Evolutionary conservation across 208 protist species (phyloP), one percentile per base, ranked within the genome.

Genomic region (Porcisia hertigi): DNA sequence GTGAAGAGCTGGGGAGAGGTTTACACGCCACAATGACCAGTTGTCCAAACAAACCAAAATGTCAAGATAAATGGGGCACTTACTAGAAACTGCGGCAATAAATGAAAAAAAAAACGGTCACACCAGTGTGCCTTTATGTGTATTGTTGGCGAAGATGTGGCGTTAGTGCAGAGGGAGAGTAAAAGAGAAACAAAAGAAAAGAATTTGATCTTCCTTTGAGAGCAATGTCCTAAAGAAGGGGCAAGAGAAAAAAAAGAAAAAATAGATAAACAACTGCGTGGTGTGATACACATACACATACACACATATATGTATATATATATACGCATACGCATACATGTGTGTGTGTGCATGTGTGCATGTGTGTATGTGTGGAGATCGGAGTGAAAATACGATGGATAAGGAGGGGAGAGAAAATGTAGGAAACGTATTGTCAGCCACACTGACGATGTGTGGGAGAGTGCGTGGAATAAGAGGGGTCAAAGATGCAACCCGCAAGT

Each of bases 171-270:
- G 59, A 20, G 49, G 25, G 54, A 30, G 43, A 49, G 41, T 36
- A 34, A 43, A 70, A 30, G 30, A 66, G 25, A 18, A 72, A 66
- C 39, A 57, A 71, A 66, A 72, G 3, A 63, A 53, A 67, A 71
- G 41, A 67, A 72, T 59, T 52, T 1, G 8, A 14, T 25, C 36
- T 23, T 52, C 30, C n/a, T 62, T 25, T 5, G 45, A 16, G 7
- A 12, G 63, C 3, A 47, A 25, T 8, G 41, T 49, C 2, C 39
- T 67, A 25, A 67, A 67, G 63, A 49, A 20, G 63, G 6, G 6
- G 25, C 43, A 34, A 4, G 23, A 49, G 5, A 23, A 18, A 14
- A 67, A n/a, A 12, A 52, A 25, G 14, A n/a, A 67, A 45, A 16
- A 52, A 49, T 18, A 14, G 41, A 18, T 7, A 67, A 67, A 3